Conservation (phyloP, 2,329 filamentous ascomycete genomes). For the Ceratocystis lukuohia region DNA sequence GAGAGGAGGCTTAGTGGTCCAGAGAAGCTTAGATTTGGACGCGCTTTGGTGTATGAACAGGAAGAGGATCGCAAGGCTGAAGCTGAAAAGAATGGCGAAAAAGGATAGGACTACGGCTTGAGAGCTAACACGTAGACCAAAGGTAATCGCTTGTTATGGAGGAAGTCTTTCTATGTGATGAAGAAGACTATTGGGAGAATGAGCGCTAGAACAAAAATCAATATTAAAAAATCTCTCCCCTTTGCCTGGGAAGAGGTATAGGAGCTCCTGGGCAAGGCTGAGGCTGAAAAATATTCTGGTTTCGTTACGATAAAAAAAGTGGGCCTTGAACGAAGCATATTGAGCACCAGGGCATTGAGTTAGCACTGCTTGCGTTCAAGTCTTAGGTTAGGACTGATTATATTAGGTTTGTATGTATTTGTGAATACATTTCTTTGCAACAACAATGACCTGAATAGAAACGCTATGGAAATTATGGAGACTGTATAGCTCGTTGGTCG, state of each 20-base stretch:
- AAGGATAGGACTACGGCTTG: neutral
- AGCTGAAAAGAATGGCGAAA: slow-evolving; percentile 3
- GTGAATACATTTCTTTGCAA: neutral
- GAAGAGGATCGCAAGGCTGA: slow-evolving; percentile 6
- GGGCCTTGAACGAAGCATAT: neutral
- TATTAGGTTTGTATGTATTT: too few species aligned
- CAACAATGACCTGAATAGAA: neutral
- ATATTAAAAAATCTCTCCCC: neutral
- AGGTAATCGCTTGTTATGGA: neutral
- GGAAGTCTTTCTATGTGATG: too few species aligned
- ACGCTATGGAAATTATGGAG: neutral
- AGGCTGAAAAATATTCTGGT: neutral
- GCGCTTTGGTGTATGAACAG: neutral
- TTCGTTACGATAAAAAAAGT: neutral
- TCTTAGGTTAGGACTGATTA: too few species aligned
- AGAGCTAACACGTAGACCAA: neutral
- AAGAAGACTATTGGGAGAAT: neutral
- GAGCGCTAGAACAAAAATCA: neutral
- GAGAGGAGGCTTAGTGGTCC: neutral
- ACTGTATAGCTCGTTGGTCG: neutral
- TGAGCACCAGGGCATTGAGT: neutral
- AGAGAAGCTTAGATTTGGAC: neutral
- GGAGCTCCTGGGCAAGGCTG: neutral
- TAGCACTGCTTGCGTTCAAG: neutral
- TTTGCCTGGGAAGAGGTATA: neutral